Percentiles rank a stretch among this genome's conserved stretches.
Evolutionary conservation across 129 eudicot species (phyloP).

Genomic region (Flaveria bidentis): DNA sequence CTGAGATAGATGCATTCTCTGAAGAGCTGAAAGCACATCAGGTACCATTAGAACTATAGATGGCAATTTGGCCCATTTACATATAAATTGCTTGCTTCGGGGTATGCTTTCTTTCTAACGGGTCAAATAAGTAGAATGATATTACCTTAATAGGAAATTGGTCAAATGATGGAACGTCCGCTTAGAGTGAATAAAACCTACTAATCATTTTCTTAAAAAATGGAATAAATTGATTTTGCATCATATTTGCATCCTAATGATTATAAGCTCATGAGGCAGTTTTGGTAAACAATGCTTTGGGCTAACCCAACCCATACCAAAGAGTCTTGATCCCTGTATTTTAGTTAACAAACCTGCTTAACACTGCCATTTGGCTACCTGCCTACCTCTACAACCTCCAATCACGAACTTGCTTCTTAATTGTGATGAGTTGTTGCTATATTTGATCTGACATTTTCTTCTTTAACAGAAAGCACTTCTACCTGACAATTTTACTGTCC

Average conservation of each 20-base stretch:
- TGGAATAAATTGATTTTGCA: neutral
- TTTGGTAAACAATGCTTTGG: neutral
- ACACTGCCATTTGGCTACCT: neutral
- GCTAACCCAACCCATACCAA: neutral
- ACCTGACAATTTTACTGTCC: conserved; percentile 97
- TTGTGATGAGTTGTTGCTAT: conserved; percentile 19
- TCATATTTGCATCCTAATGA: neutral
- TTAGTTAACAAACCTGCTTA: neutral
- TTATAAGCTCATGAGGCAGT: neutral
- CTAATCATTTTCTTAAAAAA: neutral
- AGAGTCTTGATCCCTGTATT: neutral
- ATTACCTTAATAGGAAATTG: neutral
- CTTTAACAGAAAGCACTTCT: conserved; percentile 75
- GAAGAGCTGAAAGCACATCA: conserved; percentile 98
- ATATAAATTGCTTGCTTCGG: neutral
- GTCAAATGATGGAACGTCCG: neutral
- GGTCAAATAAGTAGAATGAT: neutral
- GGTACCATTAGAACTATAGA: conserved; percentile 39
- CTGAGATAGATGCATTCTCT: conserved; percentile 97
- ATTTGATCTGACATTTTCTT: conserved; percentile 18
- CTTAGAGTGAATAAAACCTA: neutral
- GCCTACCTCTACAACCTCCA: neutral
- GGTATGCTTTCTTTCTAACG: neutral
- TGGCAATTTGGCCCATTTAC: neutral
- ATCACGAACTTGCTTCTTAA: neutral